A percentile compares a stretch with the other conserved stretches of the same genome.
phyloP scores from a whole-genome alignment of 257 asterid species.

The Cruciata laevipes region DNA sequence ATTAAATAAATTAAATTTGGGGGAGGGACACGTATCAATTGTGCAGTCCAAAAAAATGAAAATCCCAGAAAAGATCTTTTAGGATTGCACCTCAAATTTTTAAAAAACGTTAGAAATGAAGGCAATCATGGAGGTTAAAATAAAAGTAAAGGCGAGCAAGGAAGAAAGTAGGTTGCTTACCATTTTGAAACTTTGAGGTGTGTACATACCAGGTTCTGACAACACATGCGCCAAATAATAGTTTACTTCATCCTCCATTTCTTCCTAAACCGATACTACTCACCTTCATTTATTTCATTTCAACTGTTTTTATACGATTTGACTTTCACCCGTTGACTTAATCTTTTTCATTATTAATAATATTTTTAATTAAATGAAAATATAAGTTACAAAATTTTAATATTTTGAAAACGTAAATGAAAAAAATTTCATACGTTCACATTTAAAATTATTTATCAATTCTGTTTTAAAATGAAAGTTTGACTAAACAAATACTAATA shows the following conservation, averaged over 20 bases:
- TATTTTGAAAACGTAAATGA: no score
- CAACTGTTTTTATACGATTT: no score
- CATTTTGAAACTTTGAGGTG: constrained; percentile 37
- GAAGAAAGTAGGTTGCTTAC: constrained; percentile 47
- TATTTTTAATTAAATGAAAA: no score
- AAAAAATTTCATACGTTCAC: no score
- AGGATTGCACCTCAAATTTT: background rate
- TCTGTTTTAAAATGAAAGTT: no score
- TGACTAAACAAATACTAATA: no score
- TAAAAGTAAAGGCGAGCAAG: background rate
- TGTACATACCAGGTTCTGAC: constrained; percentile 13
- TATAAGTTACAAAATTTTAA: no score
- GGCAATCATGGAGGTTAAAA: constrained; percentile 22
- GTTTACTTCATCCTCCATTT: background rate
- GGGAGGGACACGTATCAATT: constrained; percentile 19
- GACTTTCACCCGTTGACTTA: no score
- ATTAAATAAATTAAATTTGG: background rate
- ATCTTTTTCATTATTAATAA: no score
- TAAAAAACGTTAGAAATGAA: constrained; percentile 4
- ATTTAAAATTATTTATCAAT: no score
- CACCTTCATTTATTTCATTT: no score
- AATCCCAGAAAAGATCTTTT: constrained; percentile 12
- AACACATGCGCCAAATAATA: background rate
- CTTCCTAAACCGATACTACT: no score
- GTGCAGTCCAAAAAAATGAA: constrained; percentile 3